Percentiles rank a stretch among this genome's conserved stretches.
Conservation (phyloP, 495 filamentous ascomycete genomes). For the Neurospora sp. region DNA sequence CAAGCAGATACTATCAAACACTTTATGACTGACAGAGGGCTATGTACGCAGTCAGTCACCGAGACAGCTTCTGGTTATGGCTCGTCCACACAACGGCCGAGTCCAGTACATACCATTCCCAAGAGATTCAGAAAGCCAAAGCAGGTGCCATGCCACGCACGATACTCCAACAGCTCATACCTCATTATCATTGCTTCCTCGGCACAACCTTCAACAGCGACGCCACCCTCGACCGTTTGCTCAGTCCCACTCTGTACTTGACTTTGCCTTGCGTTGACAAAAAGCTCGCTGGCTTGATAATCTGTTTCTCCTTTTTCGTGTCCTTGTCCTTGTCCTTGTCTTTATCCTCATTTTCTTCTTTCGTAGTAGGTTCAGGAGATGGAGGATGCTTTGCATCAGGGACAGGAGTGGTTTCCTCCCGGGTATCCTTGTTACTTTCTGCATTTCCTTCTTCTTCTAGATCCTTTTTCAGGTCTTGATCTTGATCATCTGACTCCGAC, state of each 20-base stretch:
- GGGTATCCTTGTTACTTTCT: not conserved
- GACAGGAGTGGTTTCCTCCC: not conserved
- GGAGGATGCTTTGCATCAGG: not conserved
- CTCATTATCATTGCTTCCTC: not conserved
- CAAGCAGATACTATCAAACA: no score
- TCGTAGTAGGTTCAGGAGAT: not conserved
- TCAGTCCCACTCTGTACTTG: slow-evolving; percentile 18
- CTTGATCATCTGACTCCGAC: not conserved
- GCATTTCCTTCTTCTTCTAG: not conserved
- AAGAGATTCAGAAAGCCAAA: no score
- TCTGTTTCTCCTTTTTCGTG: not conserved
- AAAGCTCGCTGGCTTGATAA: not conserved
- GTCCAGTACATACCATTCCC: no score
- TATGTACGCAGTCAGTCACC: no score
- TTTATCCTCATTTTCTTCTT: not conserved
- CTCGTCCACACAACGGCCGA: no score
- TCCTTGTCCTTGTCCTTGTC: not conserved
- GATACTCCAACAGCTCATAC: no score
- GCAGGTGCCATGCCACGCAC: no score
- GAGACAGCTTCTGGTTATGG: no score
- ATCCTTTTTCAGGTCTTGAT: not conserved
- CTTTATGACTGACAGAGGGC: no score
- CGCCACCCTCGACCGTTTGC: slow-evolving; percentile 18
- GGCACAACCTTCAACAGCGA: slow-evolving; percentile 14
- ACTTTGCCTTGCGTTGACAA: slow-evolving; percentile 1